These are phyloP conservation scores for Coemansia nantahalensis DNA, from an alignment of 192 early-diverging fungal species.

Conservation along the genomic window DNA sequence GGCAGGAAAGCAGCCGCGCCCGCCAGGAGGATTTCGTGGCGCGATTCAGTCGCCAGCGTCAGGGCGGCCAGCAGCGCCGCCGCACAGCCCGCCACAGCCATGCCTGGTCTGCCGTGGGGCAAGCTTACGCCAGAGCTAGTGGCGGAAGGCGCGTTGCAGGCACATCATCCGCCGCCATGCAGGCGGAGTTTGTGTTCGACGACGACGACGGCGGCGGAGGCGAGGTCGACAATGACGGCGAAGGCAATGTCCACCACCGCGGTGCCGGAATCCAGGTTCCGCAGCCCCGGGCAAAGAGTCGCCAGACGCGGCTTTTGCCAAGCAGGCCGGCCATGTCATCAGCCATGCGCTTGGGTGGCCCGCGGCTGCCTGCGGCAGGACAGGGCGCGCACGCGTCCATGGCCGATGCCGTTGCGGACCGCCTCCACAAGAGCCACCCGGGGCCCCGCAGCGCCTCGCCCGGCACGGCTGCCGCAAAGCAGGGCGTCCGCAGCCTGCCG, in stretches of 20 bases:
- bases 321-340: neutral
- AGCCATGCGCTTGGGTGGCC: neutral
- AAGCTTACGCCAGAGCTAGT: neutral
- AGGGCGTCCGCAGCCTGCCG: neutral
- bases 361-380: neutral
- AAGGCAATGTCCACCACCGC: too few relatives aligned
- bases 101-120: too few relatives aligned
- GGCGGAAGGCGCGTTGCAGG: constrained; percentile 1
- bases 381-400: neutral
- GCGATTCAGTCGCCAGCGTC: constrained; percentile 10
- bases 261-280: too few relatives aligned
- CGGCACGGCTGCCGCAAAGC: neutral
- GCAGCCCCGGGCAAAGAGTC: too few relatives aligned
- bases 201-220: constrained; percentile 7
- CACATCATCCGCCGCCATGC: neutral
- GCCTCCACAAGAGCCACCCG: neutral
- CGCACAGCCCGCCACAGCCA: neutral
- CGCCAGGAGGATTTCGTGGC: constrained; percentile 16
- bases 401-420: constrained; percentile 19
- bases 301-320: constrained; percentile 29
- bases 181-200: constrained; percentile 42
- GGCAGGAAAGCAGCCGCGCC: neutral
- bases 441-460: neutral
- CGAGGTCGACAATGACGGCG: too few relatives aligned
- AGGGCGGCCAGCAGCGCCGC: neutral